A percentile compares a stretch with the other conserved stretches of the same genome.
phyloP scores from a whole-genome alignment of 2,329 filamentous ascomycete genomes.

The Trichoderma harzianum region DNA sequence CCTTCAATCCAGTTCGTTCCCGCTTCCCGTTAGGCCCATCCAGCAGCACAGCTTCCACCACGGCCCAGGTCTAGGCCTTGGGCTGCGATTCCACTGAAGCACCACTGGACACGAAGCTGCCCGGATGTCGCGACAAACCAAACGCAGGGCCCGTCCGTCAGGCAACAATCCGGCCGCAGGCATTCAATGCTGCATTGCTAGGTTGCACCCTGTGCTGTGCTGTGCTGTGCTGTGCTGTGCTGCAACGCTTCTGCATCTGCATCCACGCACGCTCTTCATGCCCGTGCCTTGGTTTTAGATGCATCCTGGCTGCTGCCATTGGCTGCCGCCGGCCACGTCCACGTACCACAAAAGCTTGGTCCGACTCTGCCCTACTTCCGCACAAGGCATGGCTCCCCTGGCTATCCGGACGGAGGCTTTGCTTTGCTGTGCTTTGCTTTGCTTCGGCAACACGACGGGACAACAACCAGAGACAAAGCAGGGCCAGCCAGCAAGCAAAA shows the following conservation, averaged over 20 bases:
- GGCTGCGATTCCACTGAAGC: neutral
- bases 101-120: neutral
- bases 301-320: neutral
- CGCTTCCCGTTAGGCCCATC: neutral
- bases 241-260: neutral
- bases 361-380: neutral
- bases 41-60: neutral
- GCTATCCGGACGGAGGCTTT: neutral
- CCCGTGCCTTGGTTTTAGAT: conserved; percentile 1
- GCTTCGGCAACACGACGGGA: neutral
- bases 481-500: neutral
- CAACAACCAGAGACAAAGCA: neutral
- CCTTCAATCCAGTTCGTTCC: neutral
- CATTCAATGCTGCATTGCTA: neutral
- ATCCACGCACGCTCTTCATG: neutral
- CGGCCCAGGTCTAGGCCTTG: neutral
- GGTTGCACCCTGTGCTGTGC: neutral
- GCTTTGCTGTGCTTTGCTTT: neutral
- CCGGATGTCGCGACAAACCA: neutral
- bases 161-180: neutral
- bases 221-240: neutral
- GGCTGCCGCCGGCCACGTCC: neutral
- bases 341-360: neutral
- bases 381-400: conserved; percentile 1
- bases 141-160: neutral